These are phyloP conservation scores for Musa balbisiana DNA, from an alignment of 202 grass and related monocot genomes.

Conservation along the genomic window DNA sequence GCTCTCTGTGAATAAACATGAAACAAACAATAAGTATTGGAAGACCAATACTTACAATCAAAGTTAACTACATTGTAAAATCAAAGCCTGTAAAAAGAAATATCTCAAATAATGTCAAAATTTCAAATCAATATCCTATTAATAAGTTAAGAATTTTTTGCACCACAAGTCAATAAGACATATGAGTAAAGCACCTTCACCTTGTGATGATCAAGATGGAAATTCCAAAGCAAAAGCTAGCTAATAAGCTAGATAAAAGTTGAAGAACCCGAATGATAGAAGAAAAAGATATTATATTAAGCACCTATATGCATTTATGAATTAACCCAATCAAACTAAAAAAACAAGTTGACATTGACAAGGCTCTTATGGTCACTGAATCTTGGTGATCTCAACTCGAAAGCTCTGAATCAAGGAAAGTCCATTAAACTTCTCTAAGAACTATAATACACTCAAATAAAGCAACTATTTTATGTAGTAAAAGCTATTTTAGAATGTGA, in stretches of 20 bases:
- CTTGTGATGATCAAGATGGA: not conserved
- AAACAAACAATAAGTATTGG: not conserved
- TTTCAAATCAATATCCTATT: too few species aligned
- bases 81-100: not conserved
- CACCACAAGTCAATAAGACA: too few species aligned
- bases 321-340: not conserved
- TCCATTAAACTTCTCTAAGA: not conserved
- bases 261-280: too few species aligned
- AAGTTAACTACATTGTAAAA: not conserved
- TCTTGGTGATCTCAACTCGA: not conserved
- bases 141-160: too few species aligned
- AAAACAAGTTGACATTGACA: not conserved
- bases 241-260: too few species aligned
- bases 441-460: not conserved
- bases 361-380: not conserved
- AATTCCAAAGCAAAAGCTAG: not conserved
- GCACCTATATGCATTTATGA: not conserved
- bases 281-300: too few species aligned
- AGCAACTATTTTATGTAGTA: not conserved
- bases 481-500: not conserved
- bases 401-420: too few species aligned
- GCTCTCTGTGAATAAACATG: constrained; percentile 45
- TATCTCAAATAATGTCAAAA: not conserved
- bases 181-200: not conserved
- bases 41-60: not conserved